Evolutionary conservation across 768 basidiomycete genomes (phyloP).

Genomic region (Lepiota brunneoincarnata): DNA sequence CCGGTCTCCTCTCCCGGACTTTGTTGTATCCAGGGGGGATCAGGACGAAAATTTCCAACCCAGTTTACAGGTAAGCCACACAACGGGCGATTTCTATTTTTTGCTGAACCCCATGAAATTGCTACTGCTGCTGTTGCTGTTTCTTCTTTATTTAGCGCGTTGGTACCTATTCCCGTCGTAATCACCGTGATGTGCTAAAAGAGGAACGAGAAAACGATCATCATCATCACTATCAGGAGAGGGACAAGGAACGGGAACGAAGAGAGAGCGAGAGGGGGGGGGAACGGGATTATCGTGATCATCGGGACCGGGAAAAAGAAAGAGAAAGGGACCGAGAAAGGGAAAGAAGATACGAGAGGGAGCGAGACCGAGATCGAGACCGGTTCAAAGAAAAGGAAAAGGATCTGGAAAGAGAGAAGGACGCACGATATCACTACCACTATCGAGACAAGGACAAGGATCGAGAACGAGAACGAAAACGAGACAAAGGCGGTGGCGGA

Average conservation of each 20-base stretch:
- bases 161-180: no score
- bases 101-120: no score
- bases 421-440: background rate
- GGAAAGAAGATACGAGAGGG: slow-evolving; percentile 1
- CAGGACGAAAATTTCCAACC: background rate
- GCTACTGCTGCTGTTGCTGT: no score
- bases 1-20: background rate
- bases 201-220: background rate
- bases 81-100: no score
- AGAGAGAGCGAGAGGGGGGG: background rate
- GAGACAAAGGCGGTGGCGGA: no score
- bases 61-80: no score
- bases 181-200: background rate
- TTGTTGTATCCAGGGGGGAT: background rate
- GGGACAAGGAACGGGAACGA: background rate
- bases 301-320: slow-evolving; percentile 5
- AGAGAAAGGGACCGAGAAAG: slow-evolving; percentile 8
- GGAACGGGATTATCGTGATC: slow-evolving; percentile 8
- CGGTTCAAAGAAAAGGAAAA: no score
- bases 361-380: no score
- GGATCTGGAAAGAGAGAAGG: background rate
- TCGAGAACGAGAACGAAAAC: background rate
- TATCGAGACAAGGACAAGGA: no score
- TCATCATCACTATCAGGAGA: background rate
- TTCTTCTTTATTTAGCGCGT: no score